A percentile compares a stretch with the other conserved stretches of the same genome.
These are phyloP conservation scores for Mycena rosella DNA, from an alignment of 768 basidiomycete species.

Conservation along the genomic window DNA sequence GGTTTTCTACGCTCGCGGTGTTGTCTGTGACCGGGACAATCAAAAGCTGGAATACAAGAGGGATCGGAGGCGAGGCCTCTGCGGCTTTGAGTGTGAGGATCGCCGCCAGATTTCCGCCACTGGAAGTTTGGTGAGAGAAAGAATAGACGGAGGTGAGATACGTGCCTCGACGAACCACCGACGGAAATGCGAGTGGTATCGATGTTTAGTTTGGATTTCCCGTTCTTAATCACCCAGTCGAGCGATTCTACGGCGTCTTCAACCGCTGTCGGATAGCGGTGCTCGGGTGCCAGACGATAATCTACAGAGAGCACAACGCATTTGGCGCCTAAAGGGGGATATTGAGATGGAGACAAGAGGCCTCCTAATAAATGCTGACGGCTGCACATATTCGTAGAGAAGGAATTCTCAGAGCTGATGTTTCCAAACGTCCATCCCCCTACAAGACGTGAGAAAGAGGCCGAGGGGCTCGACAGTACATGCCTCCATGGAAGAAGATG, in stretches of 20 bases:
- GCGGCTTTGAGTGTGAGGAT: slow-evolving; percentile 75
- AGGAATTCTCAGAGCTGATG: slow-evolving; percentile 69
- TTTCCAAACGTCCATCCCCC: slow-evolving; percentile 86
- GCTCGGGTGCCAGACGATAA: slow-evolving; percentile 80
- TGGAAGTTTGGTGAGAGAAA: slow-evolving; percentile 39
- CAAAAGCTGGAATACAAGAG: slow-evolving; percentile 71
- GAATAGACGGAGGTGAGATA: not conserved
- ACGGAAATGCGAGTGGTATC: slow-evolving; percentile 71
- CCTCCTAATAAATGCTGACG: slow-evolving; percentile 50
- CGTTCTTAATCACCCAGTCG: slow-evolving; percentile 69
- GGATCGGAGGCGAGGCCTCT: slow-evolving; percentile 60
- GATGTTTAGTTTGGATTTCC: slow-evolving; percentile 58
- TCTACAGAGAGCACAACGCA: slow-evolving; percentile 77
- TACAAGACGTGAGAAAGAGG: slow-evolving; percentile 37
- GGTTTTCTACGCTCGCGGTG: slow-evolving; percentile 62
- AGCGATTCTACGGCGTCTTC: slow-evolving; percentile 79
- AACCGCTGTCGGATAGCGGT: slow-evolving; percentile 78
- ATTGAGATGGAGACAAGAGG: not conserved
- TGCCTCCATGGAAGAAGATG: slow-evolving; percentile 82
- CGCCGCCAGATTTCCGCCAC: slow-evolving; percentile 80
- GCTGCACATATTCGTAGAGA: slow-evolving; percentile 71
- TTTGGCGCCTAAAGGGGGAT: slow-evolving; percentile 58
- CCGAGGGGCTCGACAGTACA: slow-evolving; percentile 16
- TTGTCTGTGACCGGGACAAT: slow-evolving; percentile 83
- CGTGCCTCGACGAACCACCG: slow-evolving; percentile 80